A percentile compares a stretch with the other conserved stretches of the same genome.
Evolutionary conservation across 352 stramenopile species (phyloP).

Genomic region (Peronospora belbahrii): DNA sequence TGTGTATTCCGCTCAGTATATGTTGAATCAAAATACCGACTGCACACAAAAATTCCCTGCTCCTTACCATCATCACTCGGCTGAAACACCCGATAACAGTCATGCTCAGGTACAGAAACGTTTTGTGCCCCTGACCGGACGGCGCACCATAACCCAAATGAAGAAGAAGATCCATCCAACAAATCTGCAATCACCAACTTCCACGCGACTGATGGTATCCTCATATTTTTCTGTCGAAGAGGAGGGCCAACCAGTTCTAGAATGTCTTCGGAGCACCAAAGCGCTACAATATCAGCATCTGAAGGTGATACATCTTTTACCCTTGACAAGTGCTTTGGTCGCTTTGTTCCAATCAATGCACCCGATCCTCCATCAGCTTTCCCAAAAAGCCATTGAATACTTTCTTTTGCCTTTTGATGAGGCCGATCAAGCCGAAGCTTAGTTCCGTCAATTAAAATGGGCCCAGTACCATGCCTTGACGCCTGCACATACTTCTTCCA

Average conservation of each 20-base stretch:
- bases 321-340: conserved; percentile 15
- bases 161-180: conserved; percentile 39
- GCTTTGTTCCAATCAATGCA: conserved; percentile 19
- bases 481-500: conserved; percentile 63
- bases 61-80: conserved; percentile 3
- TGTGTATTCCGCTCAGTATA: conserved; percentile 16
- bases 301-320: conserved; percentile 3
- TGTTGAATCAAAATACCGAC: conserved; percentile 46
- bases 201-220: conserved; percentile 30
- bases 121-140: conserved; percentile 43
- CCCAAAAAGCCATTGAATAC: conserved; percentile 41
- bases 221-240: conserved; percentile 19
- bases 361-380: conserved; percentile 5
- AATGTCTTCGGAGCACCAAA: conserved; percentile 35
- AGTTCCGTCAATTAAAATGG: conserved; percentile 33
- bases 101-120: conserved; percentile 11
- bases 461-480: conserved; percentile 33
- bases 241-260: conserved; percentile 21
- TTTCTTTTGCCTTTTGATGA: conserved; percentile 40
- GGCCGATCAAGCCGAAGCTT: conserved; percentile 24
- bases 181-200: conserved; percentile 75
- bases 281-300: conserved; percentile 8
- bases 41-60: conserved; percentile 40
- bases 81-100: conserved; percentile 24
- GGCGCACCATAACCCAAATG: conserved; percentile 70